Evolutionary conservation across 805 yeast species (phyloP).

Genomic region (Suhomyces sp.): DNA sequence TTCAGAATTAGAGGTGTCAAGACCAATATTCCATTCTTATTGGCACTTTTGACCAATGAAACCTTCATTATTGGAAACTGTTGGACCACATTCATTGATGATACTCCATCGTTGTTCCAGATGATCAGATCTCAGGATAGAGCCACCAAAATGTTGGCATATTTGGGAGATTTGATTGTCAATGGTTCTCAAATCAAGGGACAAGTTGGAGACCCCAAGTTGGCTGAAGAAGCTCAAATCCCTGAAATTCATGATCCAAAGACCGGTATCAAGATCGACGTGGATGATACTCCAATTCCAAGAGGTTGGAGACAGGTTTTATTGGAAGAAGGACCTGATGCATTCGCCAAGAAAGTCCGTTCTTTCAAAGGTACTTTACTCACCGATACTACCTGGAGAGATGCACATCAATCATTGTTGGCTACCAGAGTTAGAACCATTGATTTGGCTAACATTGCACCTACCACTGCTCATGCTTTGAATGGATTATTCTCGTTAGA

Average conservation of each 20-base stretch:
- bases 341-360: conserved; percentile 86
- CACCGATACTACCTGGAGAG: conserved; percentile 99
- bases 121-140: conserved; percentile 95
- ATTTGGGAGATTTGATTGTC: conserved; percentile 90
- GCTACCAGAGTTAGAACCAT: conserved; percentile 97
- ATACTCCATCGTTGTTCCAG: conserved; percentile 92
- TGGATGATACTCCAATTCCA: conserved; percentile 52
- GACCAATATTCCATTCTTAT: conserved; percentile 94
- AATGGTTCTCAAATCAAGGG: conserved; percentile 97
- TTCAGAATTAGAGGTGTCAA: conserved; percentile 99
- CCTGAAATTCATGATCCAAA: conserved; percentile 67
- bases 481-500: conserved; percentile 92
- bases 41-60: conserved; percentile 87
- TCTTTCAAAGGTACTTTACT: conserved; percentile 79
- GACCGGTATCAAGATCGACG: conserved; percentile 61
- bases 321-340: conserved; percentile 82
- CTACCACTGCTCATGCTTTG: conserved; percentile 87
- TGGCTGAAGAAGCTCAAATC: conserved; percentile 68
- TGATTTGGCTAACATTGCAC: conserved; percentile 89
- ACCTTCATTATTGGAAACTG: conserved; percentile 83
- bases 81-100: conserved; percentile 99
- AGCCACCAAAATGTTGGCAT: conserved; percentile 89
- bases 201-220: conserved; percentile 88
- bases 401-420: conserved; percentile 95
- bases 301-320: conserved; percentile 92